Evolutionary conservation across 495 filamentous ascomycete genomes (phyloP).

Genomic region (Amniculicola lignicola): DNA sequence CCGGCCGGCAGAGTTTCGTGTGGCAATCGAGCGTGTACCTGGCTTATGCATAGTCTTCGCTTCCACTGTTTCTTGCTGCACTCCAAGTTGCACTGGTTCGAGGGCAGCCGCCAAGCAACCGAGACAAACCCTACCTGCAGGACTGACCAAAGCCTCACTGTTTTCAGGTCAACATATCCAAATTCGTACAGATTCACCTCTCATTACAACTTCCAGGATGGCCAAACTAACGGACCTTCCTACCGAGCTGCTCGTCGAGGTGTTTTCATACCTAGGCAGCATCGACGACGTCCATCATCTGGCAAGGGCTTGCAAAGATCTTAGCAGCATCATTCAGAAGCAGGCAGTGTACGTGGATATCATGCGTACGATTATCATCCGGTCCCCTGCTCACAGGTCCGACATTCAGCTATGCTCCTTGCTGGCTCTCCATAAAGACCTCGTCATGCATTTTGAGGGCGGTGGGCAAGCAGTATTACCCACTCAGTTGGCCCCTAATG

Average conservation of each 20-base stretch:
- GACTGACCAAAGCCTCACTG: background rate
- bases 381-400: constrained; percentile 8
- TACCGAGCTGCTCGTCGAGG: constrained; percentile 11
- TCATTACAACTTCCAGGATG: background rate
- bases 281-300: constrained; percentile 28
- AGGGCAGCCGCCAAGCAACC: no score
- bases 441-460: background rate
- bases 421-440: constrained; percentile 6
- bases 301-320: constrained; percentile 2
- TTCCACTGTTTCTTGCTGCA: no score
- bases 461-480: background rate
- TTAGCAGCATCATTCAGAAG: background rate
- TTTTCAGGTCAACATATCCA: background rate
- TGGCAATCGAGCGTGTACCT: no score
- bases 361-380: constrained; percentile 19
- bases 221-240: constrained; percentile 6
- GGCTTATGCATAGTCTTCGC: no score
- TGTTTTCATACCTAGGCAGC: constrained; percentile 7
- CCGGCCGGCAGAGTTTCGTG: no score
- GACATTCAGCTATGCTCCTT: constrained; percentile 22
- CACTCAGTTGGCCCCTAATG: background rate
- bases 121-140: no score
- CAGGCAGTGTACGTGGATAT: constrained; percentile 1
- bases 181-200: background rate
- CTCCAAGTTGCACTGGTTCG: no score